phyloP scores from a whole-genome alignment of 1,284 basidiomycete species.

The Ustilago nuda region DNA sequence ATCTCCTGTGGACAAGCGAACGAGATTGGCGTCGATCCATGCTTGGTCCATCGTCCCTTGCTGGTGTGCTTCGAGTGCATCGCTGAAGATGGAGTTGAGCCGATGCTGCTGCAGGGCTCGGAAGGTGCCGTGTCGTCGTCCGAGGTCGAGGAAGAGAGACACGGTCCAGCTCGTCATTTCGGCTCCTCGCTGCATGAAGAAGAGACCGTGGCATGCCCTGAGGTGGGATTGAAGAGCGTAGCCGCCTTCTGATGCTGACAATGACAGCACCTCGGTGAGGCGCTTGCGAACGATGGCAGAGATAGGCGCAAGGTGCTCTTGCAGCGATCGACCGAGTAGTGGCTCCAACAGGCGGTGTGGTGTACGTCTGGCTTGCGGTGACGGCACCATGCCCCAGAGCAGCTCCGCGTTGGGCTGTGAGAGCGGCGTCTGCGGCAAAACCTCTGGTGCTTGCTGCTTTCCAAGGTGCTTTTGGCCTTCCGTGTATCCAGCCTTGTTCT shows the following conservation, averaged over 20 bases:
- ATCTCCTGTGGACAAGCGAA: constrained; percentile 24
- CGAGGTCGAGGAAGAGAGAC: constrained; percentile 35
- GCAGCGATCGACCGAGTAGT: constrained; percentile 27
- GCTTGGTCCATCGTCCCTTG: neutral
- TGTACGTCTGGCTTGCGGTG: neutral
- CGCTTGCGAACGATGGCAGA: constrained; percentile 43
- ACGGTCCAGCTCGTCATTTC: constrained; percentile 46
- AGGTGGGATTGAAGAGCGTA: constrained; percentile 40
- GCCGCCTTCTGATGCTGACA: constrained; percentile 31
- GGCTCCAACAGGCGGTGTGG: constrained; percentile 39
- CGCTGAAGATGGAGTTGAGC: constrained; percentile 37
- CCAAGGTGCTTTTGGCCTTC: neutral
- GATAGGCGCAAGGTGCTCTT: constrained; percentile 41
- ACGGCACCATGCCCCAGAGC: constrained; percentile 4
- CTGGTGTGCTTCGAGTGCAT: constrained; percentile 27
- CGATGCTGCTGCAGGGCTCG: constrained; percentile 26
- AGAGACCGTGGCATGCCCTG: constrained; percentile 38
- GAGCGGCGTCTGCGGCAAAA: constrained; percentile 20
- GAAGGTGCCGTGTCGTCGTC: constrained; percentile 20
- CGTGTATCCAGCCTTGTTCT: neutral
- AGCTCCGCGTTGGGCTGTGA: constrained; percentile 26
- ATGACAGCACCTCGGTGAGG: constrained; percentile 33
- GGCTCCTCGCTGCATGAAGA: constrained; percentile 45
- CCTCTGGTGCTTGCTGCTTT: neutral
- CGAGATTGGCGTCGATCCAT: constrained; percentile 46